Evolutionary conservation across 2,329 filamentous ascomycete genomes (phyloP).

Genomic region (Mollisiaceae sp.): DNA sequence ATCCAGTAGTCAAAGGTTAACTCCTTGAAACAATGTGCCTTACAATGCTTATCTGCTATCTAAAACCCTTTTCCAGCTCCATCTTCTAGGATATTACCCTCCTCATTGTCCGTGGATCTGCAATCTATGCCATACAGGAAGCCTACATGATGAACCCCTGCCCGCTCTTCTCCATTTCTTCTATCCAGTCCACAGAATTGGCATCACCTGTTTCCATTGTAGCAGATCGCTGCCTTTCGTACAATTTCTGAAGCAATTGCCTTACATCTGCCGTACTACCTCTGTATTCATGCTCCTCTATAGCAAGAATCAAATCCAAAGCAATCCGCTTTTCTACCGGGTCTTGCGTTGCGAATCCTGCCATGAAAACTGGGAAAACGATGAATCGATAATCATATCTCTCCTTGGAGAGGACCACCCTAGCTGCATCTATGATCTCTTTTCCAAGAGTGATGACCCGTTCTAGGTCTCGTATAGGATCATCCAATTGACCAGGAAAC

Average conservation of each 20-base stretch:
- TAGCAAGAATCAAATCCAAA: slow-evolving; percentile 52
- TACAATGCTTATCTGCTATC: neutral
- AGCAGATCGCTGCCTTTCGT: slow-evolving; percentile 52
- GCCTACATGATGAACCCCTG: slow-evolving; percentile 55
- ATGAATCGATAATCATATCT: slow-evolving; percentile 51
- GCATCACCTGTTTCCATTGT: slow-evolving; percentile 46
- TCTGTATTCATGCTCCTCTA: slow-evolving; percentile 55
- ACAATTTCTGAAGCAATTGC: slow-evolving; percentile 52
- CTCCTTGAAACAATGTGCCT: neutral
- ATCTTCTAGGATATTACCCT: neutral
- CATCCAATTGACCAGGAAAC: slow-evolving; percentile 53
- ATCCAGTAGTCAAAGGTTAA: too few species aligned
- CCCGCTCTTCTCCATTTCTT: slow-evolving; percentile 51
- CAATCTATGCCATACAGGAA: slow-evolving; percentile 43
- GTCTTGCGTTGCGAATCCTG: slow-evolving; percentile 51
- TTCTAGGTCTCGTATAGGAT: slow-evolving; percentile 45
- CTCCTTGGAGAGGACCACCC: slow-evolving; percentile 46
- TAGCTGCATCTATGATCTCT: slow-evolving; percentile 52
- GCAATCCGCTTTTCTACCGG: slow-evolving; percentile 51
- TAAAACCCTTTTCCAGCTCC: neutral
- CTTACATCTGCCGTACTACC: slow-evolving; percentile 52
- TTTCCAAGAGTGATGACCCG: slow-evolving; percentile 52
- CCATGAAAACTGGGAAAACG: slow-evolving; percentile 60
- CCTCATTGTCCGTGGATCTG: slow-evolving; percentile 28
- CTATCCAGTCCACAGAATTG: slow-evolving; percentile 56